phyloP scores from a whole-genome alignment of 306 rosid genomes.

The Casuarina cunninghamiana region DNA sequence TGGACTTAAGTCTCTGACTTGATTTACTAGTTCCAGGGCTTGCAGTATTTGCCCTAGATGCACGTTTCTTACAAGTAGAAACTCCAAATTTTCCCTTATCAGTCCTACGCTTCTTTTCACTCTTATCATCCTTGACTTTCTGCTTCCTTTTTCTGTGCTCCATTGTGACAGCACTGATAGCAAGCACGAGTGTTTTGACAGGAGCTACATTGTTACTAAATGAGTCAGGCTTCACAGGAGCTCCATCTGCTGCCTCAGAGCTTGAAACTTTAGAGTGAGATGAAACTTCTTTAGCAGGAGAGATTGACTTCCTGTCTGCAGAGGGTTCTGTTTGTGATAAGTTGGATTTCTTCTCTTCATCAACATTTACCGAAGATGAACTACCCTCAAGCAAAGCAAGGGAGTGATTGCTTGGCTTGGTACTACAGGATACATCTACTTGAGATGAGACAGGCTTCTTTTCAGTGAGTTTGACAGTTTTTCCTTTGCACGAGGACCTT shows the following conservation, averaged over 20 bases:
- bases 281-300: constrained; percentile 51
- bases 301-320: constrained; percentile 41
- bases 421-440: constrained; percentile 49
- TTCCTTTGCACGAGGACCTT: constrained; percentile 83
- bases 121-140: constrained; percentile 39
- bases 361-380: constrained; percentile 55
- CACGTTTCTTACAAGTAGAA: constrained; percentile 43
- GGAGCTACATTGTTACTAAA: constrained; percentile 45
- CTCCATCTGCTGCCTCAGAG: constrained; percentile 50
- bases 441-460: constrained; percentile 47
- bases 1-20: constrained; percentile 63
- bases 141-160: constrained; percentile 69
- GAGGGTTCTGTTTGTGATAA: constrained; percentile 42
- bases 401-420: constrained; percentile 49
- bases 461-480: constrained; percentile 45
- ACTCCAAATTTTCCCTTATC: constrained; percentile 59
- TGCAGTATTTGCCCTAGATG: constrained; percentile 31
- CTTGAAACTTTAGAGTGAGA: constrained; percentile 48
- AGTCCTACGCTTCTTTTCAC: constrained; percentile 64
- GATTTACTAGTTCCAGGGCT: constrained; percentile 52
- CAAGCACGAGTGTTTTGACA: constrained; percentile 69
- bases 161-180: constrained; percentile 47
- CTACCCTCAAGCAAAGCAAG: constrained; percentile 50
- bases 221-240: constrained; percentile 42
- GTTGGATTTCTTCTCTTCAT: constrained; percentile 45